These are phyloP conservation scores for Rhododendron molle DNA, from an alignment of 148 eudicot species.

Conservation along the genomic window DNA sequence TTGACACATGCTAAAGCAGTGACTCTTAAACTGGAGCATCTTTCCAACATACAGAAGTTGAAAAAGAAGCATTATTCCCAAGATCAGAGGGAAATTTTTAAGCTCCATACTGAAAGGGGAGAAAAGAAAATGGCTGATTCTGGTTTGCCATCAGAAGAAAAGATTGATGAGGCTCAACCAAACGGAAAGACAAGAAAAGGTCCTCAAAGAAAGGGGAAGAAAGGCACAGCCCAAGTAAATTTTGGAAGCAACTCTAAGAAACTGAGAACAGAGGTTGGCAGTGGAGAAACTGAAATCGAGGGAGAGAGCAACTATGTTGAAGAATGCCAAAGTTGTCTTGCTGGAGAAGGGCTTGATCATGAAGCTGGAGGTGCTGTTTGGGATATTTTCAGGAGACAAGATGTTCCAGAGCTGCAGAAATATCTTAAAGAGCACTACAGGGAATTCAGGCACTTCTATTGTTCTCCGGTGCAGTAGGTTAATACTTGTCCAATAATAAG, in stretches of 20 bases:
- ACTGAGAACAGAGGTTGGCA: not conserved
- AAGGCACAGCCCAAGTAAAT: not conserved
- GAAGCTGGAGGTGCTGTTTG: constrained; percentile 40
- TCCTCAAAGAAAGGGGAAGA: constrained; percentile 21
- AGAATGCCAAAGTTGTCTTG: constrained; percentile 11
- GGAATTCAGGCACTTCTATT: constrained; percentile 39
- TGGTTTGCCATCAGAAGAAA: constrained; percentile 10
- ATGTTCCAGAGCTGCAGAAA: constrained; percentile 33
- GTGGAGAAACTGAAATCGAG: not conserved
- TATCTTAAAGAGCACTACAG: constrained; percentile 33
- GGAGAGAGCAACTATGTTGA: constrained; percentile 6
- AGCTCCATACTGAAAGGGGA: not conserved
- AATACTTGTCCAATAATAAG: not conserved
- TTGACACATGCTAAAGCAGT: constrained; percentile 54
- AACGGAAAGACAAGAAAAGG: constrained; percentile 24
- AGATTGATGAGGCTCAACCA: constrained; percentile 9
- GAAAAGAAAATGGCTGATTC: not conserved
- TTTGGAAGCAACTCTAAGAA: not conserved
- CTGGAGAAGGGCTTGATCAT: constrained; percentile 12
- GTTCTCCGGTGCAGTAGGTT: constrained; percentile 29
- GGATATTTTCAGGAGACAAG: constrained; percentile 51
- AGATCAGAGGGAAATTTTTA: constrained; percentile 43
- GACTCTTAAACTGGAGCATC: constrained; percentile 21
- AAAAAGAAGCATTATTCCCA: constrained; percentile 45
- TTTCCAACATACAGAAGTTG: constrained; percentile 20